These are phyloP conservation scores for Blumeria graminis DNA, from an alignment of 2,329 filamentous ascomycete genomes.

Conservation along the genomic window DNA sequence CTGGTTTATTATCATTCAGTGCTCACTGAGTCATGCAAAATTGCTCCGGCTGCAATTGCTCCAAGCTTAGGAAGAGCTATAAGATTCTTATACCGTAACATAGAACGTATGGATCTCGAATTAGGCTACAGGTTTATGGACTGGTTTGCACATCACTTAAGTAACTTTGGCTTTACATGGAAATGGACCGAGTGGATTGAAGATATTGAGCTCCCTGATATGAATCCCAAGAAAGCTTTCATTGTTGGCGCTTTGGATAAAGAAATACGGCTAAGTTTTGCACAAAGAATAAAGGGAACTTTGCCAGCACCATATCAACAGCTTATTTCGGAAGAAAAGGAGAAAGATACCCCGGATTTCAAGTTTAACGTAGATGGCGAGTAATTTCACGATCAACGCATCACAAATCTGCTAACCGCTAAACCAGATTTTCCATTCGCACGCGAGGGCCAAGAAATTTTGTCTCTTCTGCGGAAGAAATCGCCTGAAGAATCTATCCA, in stretches of 20 bases:
- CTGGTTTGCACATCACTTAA: conserved; percentile 94
- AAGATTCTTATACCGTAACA: conserved; percentile 64
- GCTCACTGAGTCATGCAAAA: conserved; percentile 84
- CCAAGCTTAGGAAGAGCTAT: conserved; percentile 85
- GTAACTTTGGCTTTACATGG: conserved; percentile 98
- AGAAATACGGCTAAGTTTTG: conserved; percentile 89
- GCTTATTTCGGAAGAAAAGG: conserved; percentile 66
- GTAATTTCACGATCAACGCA: conserved; percentile 13
- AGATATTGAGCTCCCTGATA: conserved; percentile 50
- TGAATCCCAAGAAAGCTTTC: conserved; percentile 82
- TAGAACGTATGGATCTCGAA: conserved; percentile 67
- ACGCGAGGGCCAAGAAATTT: conserved; percentile 60
- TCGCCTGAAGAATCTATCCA: conserved; percentile 72
- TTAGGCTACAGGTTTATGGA: conserved; percentile 72
- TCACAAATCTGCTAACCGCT: conserved; percentile 5
- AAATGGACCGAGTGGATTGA: conserved; percentile 97
- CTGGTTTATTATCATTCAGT: conserved; percentile 91
- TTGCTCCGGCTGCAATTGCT: conserved; percentile 87
- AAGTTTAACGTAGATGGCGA: conserved; percentile 60
- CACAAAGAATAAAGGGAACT: conserved; percentile 85
- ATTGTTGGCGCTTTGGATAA: conserved; percentile 81
- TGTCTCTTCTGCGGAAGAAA: conserved; percentile 59
- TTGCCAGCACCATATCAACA: conserved; percentile 61
- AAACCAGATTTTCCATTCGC: conserved; percentile 51
- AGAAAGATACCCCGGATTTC: conserved; percentile 88